Base-by-base conservation (phyloP, 345 rosid genomes). In the Conringia planisiliqua region DNA sequence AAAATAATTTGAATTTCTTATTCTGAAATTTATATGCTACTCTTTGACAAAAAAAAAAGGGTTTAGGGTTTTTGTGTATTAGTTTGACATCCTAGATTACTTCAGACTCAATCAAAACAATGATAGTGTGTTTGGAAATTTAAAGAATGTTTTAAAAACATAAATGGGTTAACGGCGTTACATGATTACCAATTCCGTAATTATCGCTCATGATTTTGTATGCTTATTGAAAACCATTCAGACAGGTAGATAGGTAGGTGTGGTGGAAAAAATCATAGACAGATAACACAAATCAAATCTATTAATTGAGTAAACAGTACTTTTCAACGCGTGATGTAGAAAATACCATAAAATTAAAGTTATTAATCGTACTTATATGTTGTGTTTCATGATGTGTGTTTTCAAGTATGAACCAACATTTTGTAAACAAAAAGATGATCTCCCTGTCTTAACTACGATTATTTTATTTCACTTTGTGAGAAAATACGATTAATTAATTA, bases 171-270 rank as follows among this genome's bases (percentile, higher is more conserved):
- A 61, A 27, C 33, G 10, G 50, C 22, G 30, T 36, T 66, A 52
- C 58, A 69, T 76, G 70, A 76, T 62, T 61, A 76, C 62, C 12
- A 66, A n/a, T 48, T 50, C 74, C 79, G 74, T 62, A 69, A 76
- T 76, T 62, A 62, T 43, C 70, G 79, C 70, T 69, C 50, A 62
- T 75, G 50, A 68, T 61, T 61, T 42, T 52, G 33, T 32, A 30
- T 68, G 73, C 50, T 33, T 54, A 11, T 54, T n/a, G 33, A 51
- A 54, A 33, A 61, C 27, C 64, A 68, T 61, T 68, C 48, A 52
- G 68, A 54, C 10, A 51, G 35, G 27, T 10, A 36, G 60, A 22
- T 33, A 32, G 55, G 30, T 50, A 3, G 54, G 46, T 63, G 63
- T 9, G 36, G 30, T 24, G 1, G 22, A 42, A 52, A n/a, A 7